Base-by-base conservation (phyloP, 1,284 basidiomycete genomes). In the Cerioporus squamosus region DNA sequence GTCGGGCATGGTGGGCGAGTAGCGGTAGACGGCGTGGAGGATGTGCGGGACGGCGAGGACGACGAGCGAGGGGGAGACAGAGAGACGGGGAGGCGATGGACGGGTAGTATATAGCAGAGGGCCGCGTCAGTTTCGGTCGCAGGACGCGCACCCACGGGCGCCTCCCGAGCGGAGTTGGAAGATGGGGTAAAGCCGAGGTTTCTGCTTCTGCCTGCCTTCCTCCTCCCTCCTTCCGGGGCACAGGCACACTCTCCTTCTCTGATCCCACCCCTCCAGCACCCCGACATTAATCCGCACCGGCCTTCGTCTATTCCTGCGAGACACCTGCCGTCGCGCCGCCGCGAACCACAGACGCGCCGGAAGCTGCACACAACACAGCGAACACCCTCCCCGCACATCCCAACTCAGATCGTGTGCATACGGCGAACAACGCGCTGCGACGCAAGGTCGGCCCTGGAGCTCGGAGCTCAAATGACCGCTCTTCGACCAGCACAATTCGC, bases 1-100 rank as follows among this genome's bases (percentile, higher is more conserved):
- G 71, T 73, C 63, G 58, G 76, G 72, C 77, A 79, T 79, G 63
- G 70, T 72, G 53, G 14, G 56, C 62, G 59, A 43, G 18, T 39
- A 29, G 49, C 43, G 51, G 49, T 29, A 59, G 53, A 26, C 36
- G 59, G 42, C 53, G 33, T 9, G 43, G 62, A 45, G 43, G 55
- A 46, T 18, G 33, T 51, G 38, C 57, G 55, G 53, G 52, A 59
- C 48, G 60, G 38, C 44, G 59, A 40, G 53, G 53, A 46, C 49
- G 58, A 53, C 42, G 62, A 55, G 59, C 46, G 33, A 44, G 51
- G 56, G 59, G 14, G 51, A 33, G 49, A 20, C 22, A 24, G 49
- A 42, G 38, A 51, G 49, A 42, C 23, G 36, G 22, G 48, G 48
- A 20, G 45, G 49, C 59, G 60, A 57, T 36, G 45, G 54, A 54